phyloP scores from a whole-genome alignment of 2,329 filamentous ascomycete species.

The Tolypocladium ophioglossoides region DNA sequence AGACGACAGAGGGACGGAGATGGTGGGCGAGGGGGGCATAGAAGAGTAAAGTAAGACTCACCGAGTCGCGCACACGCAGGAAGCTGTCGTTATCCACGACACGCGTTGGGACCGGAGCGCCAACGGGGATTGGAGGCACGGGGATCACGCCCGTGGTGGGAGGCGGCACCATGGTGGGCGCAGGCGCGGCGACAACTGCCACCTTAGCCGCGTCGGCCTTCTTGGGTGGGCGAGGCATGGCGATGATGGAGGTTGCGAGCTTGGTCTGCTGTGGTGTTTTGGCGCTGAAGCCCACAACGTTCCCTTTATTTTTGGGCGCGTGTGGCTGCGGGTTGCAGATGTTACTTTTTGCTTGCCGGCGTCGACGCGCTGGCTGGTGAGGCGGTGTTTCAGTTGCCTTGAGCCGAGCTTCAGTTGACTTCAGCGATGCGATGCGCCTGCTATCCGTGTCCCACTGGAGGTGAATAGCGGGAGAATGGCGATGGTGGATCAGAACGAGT shows the following conservation, averaged over 20 bases:
- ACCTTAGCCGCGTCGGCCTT: conserved; percentile 27
- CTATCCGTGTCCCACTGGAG: background rate
- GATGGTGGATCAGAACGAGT: conserved; percentile 6
- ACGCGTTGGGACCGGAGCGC: conserved; percentile 15
- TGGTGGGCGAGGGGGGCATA: conserved; percentile 3
- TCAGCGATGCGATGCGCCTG: conserved; percentile 1
- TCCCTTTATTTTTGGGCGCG: conserved; percentile 1
- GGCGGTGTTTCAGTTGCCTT: conserved; percentile 1
- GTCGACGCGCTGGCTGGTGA: background rate
- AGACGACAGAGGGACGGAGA: background rate
- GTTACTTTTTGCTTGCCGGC: background rate
- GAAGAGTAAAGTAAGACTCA: conserved; percentile 44
- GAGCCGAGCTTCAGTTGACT: conserved; percentile 1
- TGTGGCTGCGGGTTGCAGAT: background rate
- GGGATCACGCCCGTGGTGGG: conserved; percentile 9
- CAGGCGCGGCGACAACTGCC: conserved; percentile 20
- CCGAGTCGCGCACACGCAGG: conserved; percentile 68
- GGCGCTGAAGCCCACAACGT: background rate
- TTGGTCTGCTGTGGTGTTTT: background rate
- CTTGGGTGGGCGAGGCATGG: conserved; percentile 37
- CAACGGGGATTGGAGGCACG: conserved; percentile 5
- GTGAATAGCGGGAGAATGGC: conserved; percentile 4
- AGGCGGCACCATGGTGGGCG: conserved; percentile 29
- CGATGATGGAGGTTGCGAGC: conserved; percentile 4
- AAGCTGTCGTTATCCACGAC: conserved; percentile 65